These are phyloP conservation scores for Astragalus glycyphyllos DNA, from an alignment of 306 rosid species.

Conservation along the genomic window DNA sequence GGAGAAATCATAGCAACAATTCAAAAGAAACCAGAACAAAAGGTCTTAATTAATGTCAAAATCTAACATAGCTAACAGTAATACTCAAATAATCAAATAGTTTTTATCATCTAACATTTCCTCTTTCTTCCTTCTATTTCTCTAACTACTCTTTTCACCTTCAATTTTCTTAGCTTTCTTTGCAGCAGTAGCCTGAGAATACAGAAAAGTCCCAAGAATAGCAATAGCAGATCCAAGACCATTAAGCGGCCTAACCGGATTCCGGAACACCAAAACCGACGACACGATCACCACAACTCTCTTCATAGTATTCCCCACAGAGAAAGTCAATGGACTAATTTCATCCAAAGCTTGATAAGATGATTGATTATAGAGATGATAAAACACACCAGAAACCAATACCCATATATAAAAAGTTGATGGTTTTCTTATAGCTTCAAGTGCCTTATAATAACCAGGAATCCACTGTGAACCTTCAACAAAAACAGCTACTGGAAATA, in stretches of 20 bases:
- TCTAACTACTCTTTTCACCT: slow-evolving; percentile 65
- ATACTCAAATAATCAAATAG: slow-evolving; percentile 38
- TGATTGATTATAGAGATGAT: slow-evolving; percentile 95
- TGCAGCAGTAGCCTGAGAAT: slow-evolving; percentile 74
- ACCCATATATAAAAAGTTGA: slow-evolving; percentile 87
- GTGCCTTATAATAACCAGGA: slow-evolving; percentile 79
- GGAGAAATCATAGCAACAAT: slow-evolving; percentile 31
- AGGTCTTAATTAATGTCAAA: slow-evolving; percentile 37
- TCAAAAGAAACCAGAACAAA: slow-evolving; percentile 40
- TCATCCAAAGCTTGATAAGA: slow-evolving; percentile 94
- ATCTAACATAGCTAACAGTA: slow-evolving; percentile 30
- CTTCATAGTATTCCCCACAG: slow-evolving; percentile 97
- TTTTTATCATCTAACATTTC: slow-evolving; percentile 23
- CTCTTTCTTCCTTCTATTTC: slow-evolving; percentile 8
- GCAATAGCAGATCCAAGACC: slow-evolving; percentile 95
- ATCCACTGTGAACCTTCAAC: slow-evolving; percentile 96
- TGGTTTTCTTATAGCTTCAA: slow-evolving; percentile 67
- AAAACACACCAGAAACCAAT: slow-evolving; percentile 83
- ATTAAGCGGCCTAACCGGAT: slow-evolving; percentile 88
- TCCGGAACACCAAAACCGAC: slow-evolving; percentile 82
- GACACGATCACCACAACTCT: slow-evolving; percentile 92
- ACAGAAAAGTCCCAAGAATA: slow-evolving; percentile 85
- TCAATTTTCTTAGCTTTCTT: slow-evolving; percentile 67
- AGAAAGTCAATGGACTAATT: slow-evolving; percentile 87
- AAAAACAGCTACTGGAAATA: slow-evolving; percentile 81